These are phyloP conservation scores for Ramaria rubella DNA, from an alignment of 768 basidiomycete species.

Conservation along the genomic window DNA sequence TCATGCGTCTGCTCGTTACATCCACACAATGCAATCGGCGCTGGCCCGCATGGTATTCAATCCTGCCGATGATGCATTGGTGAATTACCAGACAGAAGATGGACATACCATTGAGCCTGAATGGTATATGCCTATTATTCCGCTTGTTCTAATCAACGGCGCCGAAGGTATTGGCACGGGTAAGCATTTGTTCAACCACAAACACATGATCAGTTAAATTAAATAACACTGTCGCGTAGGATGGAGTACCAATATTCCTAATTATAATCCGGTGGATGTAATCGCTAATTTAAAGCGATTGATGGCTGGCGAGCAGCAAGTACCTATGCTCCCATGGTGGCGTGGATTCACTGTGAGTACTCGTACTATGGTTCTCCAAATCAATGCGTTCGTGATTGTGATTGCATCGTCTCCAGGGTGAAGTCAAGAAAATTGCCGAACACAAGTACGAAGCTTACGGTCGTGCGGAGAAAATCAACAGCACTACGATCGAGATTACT, in stretches of 20 bases:
- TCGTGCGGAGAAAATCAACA: slow-evolving; percentile 64
- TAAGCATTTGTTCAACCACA: slow-evolving; percentile 25
- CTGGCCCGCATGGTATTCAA: slow-evolving; percentile 77
- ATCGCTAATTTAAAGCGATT: slow-evolving; percentile 79
- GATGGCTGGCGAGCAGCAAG: slow-evolving; percentile 78
- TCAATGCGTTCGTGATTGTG: neutral
- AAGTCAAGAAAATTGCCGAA: slow-evolving; percentile 72
- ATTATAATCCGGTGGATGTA: slow-evolving; percentile 88
- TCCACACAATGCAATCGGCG: slow-evolving; percentile 73
- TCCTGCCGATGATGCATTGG: slow-evolving; percentile 77
- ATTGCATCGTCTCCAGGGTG: slow-evolving; percentile 44
- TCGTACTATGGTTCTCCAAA: neutral
- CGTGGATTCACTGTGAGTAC: slow-evolving; percentile 61
- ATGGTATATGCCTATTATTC: slow-evolving; percentile 87
- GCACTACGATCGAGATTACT: slow-evolving; percentile 89
- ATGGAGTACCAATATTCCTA: slow-evolving; percentile 91
- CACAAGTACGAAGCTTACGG: slow-evolving; percentile 85
- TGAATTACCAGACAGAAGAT: slow-evolving; percentile 82
- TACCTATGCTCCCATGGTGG: slow-evolving; percentile 95
- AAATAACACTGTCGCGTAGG: slow-evolving; percentile 38
- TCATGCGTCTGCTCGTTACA: slow-evolving; percentile 94
- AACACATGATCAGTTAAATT: neutral
- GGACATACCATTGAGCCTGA: slow-evolving; percentile 84
- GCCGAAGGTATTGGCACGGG: slow-evolving; percentile 97
- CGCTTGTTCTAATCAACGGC: slow-evolving; percentile 87